Percentiles rank a stretch among this genome's conserved stretches.
phyloP scores from a whole-genome alignment of 2,329 filamentous ascomycete species.

The Monosporascus cannonballus region DNA sequence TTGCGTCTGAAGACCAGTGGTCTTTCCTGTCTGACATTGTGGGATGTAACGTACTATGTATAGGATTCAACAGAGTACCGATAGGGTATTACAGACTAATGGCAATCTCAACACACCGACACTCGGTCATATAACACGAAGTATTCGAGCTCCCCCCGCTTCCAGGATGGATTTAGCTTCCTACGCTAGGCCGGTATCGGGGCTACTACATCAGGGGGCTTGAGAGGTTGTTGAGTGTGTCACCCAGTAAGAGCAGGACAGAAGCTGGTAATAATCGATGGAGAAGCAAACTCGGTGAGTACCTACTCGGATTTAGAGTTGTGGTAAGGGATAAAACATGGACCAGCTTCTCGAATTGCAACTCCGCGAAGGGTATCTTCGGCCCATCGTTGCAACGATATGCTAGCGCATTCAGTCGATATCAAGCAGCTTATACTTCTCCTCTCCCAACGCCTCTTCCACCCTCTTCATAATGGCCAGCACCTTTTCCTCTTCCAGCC shows the following conservation, averaged over 20 bases:
- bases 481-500: conserved; percentile 84
- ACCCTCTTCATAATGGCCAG: conserved; percentile 73
- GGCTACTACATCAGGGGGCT: neutral
- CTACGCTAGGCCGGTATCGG: neutral
- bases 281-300: too few relatives aligned
- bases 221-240: neutral
- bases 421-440: conserved; percentile 46
- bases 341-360: too few relatives aligned
- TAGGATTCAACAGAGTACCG: too few relatives aligned
- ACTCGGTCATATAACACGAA: too few relatives aligned
- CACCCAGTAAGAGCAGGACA: too few relatives aligned
- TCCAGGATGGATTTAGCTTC: too few relatives aligned
- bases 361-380: neutral
- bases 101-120: too few relatives aligned
- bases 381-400: neutral
- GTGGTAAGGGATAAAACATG: too few relatives aligned
- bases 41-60: neutral
- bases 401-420: conserved; percentile 29
- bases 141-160: too few relatives aligned
- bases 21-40: conserved; percentile 25
- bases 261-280: too few relatives aligned
- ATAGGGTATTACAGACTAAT: too few relatives aligned
- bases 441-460: conserved; percentile 63
- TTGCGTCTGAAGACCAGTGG: conserved; percentile 35
- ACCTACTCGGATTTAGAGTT: too few relatives aligned